Conservation (phyloP, 192 early-diverging fungal genomes). For the Thamnidium elegans region DNA sequence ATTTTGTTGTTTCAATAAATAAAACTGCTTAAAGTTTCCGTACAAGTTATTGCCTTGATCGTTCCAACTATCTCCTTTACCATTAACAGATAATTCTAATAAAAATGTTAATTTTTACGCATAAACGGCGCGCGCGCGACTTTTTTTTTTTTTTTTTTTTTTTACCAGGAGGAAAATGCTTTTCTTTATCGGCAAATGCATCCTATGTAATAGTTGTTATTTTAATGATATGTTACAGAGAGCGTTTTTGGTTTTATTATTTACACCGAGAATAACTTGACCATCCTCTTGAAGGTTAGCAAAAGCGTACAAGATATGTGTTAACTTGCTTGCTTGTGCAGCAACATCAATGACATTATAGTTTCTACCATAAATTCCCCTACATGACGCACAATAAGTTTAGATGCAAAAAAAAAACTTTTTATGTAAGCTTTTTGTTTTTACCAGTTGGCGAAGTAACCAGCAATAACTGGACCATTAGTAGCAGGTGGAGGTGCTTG, state of each 20-base stretch:
- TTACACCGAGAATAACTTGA: slow-evolving; percentile 56
- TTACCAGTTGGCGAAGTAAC: slow-evolving; percentile 37
- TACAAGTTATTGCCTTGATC: slow-evolving; percentile 48
- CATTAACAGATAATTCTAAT: slow-evolving; percentile 29
- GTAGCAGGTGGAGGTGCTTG: slow-evolving; percentile 18
- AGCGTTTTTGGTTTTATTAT: neutral
- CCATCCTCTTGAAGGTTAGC: slow-evolving; percentile 66
- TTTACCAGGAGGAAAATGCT: slow-evolving; percentile 40
- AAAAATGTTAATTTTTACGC: slow-evolving; percentile 4
- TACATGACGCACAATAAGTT: slow-evolving; percentile 1
- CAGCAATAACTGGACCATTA: slow-evolving; percentile 34
- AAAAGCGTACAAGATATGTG: slow-evolving; percentile 83
- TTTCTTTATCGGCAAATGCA: slow-evolving; percentile 77
- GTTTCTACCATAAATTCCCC: slow-evolving; percentile 73
- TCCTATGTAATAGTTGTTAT: slow-evolving; percentile 37
- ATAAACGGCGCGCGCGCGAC: too few relatives aligned
- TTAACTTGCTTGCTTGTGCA: slow-evolving; percentile 55
- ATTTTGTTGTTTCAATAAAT: slow-evolving; percentile 64
- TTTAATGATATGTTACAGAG: neutral
- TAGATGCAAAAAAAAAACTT: too few relatives aligned
- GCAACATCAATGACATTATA: slow-evolving; percentile 61
- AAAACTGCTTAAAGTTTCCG: slow-evolving; percentile 64
- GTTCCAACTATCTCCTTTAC: slow-evolving; percentile 51
- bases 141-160: too few relatives aligned
- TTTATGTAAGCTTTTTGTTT: too few relatives aligned